Evolutionary conservation across 1,284 basidiomycete genomes (phyloP).

Genomic region (Tilletia walkeri): DNA sequence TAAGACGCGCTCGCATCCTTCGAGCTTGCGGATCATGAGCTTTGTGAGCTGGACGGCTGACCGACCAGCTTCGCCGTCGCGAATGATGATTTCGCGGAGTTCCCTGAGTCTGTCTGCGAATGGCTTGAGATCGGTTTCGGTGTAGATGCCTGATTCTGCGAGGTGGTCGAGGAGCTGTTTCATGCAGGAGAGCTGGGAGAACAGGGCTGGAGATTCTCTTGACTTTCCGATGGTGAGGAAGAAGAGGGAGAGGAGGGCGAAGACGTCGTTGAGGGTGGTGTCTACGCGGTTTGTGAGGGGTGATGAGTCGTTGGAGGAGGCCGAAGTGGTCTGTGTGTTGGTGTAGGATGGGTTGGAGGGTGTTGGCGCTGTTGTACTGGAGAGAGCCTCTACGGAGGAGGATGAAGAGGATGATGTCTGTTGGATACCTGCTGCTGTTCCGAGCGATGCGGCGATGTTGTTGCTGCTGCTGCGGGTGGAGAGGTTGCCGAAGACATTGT

Average conservation of each 20-base stretch:
- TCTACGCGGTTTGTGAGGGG: constrained; percentile 33
- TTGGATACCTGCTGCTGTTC: neutral
- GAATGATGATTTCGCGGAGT: constrained; percentile 50
- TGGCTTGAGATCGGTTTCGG: constrained; percentile 51
- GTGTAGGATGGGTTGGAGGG: neutral
- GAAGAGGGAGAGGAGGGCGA: constrained; percentile 53
- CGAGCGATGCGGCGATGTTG: neutral
- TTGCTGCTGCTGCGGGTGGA: neutral
- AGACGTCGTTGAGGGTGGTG: constrained; percentile 55
- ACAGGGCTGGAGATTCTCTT: constrained; percentile 51
- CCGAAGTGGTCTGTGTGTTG: neutral
- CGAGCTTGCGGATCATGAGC: constrained; percentile 83
- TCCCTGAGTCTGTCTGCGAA: constrained; percentile 48
- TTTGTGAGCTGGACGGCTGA: constrained; percentile 84
- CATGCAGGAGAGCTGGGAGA: constrained; percentile 53
- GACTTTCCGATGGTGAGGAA: constrained; percentile 55
- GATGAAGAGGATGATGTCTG: neutral
- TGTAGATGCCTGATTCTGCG: constrained; percentile 53
- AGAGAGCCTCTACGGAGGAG: neutral
- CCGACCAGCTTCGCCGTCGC: constrained; percentile 66
- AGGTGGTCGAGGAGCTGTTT: constrained; percentile 55
- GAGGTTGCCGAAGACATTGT: constrained; percentile 58
- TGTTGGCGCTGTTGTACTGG: neutral
- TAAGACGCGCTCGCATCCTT: constrained; percentile 67
- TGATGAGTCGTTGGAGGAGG: neutral